Evolutionary conservation across 2,329 filamentous ascomycete species (phyloP).

Genomic region (Chrysoporthe cubensis): DNA sequence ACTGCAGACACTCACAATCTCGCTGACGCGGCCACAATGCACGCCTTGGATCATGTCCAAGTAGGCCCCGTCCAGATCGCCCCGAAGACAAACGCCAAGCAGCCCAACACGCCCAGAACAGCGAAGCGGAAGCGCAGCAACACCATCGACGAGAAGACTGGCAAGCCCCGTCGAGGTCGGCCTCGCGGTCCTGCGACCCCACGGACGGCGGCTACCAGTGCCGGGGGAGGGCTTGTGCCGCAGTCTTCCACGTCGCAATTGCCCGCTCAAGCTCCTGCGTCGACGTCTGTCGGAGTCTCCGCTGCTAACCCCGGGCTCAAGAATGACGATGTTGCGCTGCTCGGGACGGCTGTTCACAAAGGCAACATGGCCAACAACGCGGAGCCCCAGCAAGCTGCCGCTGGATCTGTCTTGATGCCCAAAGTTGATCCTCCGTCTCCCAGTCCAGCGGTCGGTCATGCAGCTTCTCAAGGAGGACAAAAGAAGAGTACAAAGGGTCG

Average conservation of each 20-base stretch:
- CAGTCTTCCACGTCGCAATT: too few species aligned
- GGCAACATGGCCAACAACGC: too few species aligned
- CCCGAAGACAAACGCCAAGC: background rate
- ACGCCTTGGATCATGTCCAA: background rate
- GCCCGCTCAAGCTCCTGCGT: background rate
- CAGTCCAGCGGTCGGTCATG: background rate
- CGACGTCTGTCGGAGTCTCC: background rate
- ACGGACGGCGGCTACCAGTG: background rate
- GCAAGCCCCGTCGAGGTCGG: background rate
- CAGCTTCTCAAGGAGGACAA: background rate
- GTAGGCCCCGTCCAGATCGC: too few species aligned
- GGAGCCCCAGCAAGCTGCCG: too few species aligned
- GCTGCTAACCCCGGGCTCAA: background rate
- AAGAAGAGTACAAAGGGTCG: too few species aligned
- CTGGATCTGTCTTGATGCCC: too few species aligned
- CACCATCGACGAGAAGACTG: background rate
- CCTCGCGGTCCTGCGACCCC: background rate
- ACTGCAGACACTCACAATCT: background rate
- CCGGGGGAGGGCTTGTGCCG: background rate
- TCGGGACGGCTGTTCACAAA: too few species aligned
- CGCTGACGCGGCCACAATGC: background rate
- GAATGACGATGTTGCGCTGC: background rate
- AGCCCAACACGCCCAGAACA: background rate
- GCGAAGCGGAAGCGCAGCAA: background rate
- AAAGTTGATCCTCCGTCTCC: background rate